Base-by-base conservation (phyloP, 1,139 yeast genomes). In the Saccharomycopsis hybrid region DNA sequence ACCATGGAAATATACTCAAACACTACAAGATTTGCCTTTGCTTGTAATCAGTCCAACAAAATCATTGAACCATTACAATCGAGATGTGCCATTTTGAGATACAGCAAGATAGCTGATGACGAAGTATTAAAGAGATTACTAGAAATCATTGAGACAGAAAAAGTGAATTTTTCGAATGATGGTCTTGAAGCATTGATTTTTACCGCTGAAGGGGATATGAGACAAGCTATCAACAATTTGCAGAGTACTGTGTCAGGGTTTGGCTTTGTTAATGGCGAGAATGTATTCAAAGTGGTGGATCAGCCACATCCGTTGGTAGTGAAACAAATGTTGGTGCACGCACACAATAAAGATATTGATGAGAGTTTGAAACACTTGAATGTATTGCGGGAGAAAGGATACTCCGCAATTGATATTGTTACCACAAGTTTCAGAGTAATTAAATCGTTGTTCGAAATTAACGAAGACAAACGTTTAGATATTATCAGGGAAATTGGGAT, bases 181-280 rank as follows among this genome's bases (percentile, higher is more conserved):
- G 99, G 99, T 0, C 69, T 92, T 40, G 90, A 89, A 58, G 97
- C 98, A 0, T 73, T 92, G 55, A 80, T 94, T n/a, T 92, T 92
- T 68, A 85, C 97, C 0, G 95, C 97, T 0, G 99, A 92, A 65
- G 98, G 98, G 51, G 99, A 92, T 64, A 92, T 94, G 98, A 78
- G 99, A 67, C 98, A 92, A 65, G 98, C 98, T 0, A 78, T 94
- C 48, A 94, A 94, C 62, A 92, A 92, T 65, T 65, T 92, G 53
- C 98, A 92, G 63, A 83, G 95, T 63, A 89, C 97, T 0, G 94
- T 83, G 31, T 89, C 96, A 1, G 98, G 98, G 1, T 90, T 90
- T 67, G 92, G 87, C 1, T 76, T 86, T 56, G 97, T 92, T 13
- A 85, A 82, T 60, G 92, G 89, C 48, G 86, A 86, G 41, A 92